Conservation (phyloP, 2,329 filamentous ascomycete species). For the Exophiala calicioides region DNA sequence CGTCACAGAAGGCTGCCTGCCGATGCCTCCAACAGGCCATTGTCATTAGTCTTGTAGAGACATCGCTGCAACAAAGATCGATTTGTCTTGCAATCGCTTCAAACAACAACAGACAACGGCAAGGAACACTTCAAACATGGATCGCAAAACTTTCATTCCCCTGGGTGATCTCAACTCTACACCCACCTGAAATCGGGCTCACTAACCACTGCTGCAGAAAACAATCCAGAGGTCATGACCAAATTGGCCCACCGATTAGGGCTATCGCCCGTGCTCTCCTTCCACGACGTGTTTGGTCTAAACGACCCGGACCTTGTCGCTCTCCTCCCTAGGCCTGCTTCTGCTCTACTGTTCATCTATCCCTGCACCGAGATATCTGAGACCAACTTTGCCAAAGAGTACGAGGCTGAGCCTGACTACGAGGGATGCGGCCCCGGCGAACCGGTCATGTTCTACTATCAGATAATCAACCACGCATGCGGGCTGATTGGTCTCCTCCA, state of each 20-base stretch:
- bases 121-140: slow-evolving; percentile 7
- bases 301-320: slow-evolving; percentile 52
- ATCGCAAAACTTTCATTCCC: slow-evolving; percentile 21
- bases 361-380: slow-evolving; percentile 34
- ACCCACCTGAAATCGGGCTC: background rate
- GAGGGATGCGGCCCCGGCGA: slow-evolving; percentile 50
- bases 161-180: slow-evolving; percentile 10
- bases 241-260: slow-evolving; percentile 53
- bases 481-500: slow-evolving; percentile 61
- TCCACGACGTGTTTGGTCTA: slow-evolving; percentile 57
- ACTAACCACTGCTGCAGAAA: slow-evolving; percentile 42
- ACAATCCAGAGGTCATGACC: slow-evolving; percentile 58
- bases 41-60: too few relatives aligned
- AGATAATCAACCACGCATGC: slow-evolving; percentile 61
- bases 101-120: background rate
- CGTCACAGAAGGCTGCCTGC: slow-evolving; percentile 23
- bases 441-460: slow-evolving; percentile 60
- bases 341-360: slow-evolving; percentile 57
- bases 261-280: slow-evolving; percentile 48
- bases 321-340: slow-evolving; percentile 55
- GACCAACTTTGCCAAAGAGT: slow-evolving; percentile 44
- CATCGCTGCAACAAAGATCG: background rate
- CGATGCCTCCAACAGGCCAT: too few relatives aligned
- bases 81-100: background rate
- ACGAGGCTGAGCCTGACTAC: slow-evolving; percentile 49